These are phyloP conservation scores for Cercospora zeae-maydis DNA, from an alignment of 2,329 filamentous ascomycete genomes.

Conservation along the genomic window DNA sequence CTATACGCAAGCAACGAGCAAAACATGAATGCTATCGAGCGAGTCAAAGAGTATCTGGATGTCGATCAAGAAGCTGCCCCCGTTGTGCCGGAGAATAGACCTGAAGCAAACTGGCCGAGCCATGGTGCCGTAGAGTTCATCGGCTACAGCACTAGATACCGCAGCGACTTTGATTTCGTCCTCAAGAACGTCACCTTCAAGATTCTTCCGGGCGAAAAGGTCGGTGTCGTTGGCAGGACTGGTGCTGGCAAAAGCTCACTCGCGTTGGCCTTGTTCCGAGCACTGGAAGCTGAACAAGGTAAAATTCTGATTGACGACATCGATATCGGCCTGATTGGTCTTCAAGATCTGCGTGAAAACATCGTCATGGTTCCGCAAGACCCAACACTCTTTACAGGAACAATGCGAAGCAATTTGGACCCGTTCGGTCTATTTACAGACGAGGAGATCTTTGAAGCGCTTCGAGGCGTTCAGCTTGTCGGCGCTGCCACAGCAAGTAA, in stretches of 20 bases:
- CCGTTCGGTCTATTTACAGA: slow-evolving; percentile 87
- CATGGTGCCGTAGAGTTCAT: slow-evolving; percentile 84
- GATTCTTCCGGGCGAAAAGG: slow-evolving; percentile 81
- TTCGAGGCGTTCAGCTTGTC: slow-evolving; percentile 86
- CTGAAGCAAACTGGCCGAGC: slow-evolving; percentile 77
- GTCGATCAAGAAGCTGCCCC: slow-evolving; percentile 87
- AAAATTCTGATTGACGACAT: slow-evolving; percentile 86
- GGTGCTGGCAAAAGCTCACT: slow-evolving; percentile 96
- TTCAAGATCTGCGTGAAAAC: slow-evolving; percentile 87
- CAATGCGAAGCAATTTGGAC: slow-evolving; percentile 86
- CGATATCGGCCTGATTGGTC: slow-evolving; percentile 84
- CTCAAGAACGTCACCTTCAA: slow-evolving; percentile 80
- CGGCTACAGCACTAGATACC: slow-evolving; percentile 83
- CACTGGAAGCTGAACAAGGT: slow-evolving; percentile 83
- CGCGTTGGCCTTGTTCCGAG: slow-evolving; percentile 87
- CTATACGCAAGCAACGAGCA: slow-evolving; percentile 94
- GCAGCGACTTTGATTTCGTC: slow-evolving; percentile 81
- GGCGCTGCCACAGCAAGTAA: slow-evolving; percentile 46
- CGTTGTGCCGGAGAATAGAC: slow-evolving; percentile 73
- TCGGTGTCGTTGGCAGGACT: slow-evolving; percentile 92
- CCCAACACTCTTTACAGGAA: slow-evolving; percentile 89
- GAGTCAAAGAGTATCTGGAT: slow-evolving; percentile 94
- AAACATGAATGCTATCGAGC: slow-evolving; percentile 99
- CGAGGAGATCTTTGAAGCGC: slow-evolving; percentile 80
- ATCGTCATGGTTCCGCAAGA: slow-evolving; percentile 99